Evolutionary conservation across 2,329 filamentous ascomycete genomes (phyloP), one percentile per base, ranked within the genome.

Genomic region (Aureobasidium sp.): DNA sequence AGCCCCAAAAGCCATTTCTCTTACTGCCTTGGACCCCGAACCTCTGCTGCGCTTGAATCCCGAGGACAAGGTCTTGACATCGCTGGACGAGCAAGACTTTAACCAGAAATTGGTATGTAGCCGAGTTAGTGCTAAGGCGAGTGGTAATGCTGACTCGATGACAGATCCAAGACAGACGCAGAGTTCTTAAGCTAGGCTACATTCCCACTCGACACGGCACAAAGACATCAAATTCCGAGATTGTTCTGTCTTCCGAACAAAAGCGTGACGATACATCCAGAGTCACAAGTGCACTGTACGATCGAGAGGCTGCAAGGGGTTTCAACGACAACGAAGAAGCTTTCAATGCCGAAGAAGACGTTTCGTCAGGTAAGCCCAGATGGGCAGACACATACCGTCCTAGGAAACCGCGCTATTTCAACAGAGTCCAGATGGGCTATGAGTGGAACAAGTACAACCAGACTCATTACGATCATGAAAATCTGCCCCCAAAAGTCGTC

Each of bases 391-490:
- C 91, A 70, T 86, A 95, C 69, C 81, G 86, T 34, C 90, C 91
- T 6, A 81, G 93, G 58, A 98, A 97, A 71, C 93, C 93, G 11
- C 83, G 86, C 56, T 97, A 96, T 72, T 98, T 98, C 78, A 97
- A 97, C 67, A 85, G 93, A 35, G 90, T 97, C 41, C 90, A 95
- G 70, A 96, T 96, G 88, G 93, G 93, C 50, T 98, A 97, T 69
- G 93, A 98, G 70, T 98, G 93, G 93, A 98, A 98, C 76, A 98
- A 98, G 71, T 98, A 98, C 78, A 98, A 98, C 66, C 93, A 98
- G 72, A 98, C 93, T 11, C 93, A 98, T 71, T 98, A 98, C 72
- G 93, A 97, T 68, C 89, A 96, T 68, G 91, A 97, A 66, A 96
- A 97, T 64, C 93, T 93, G 2, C 93, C 93, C 1, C 93, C 93